A percentile compares a stretch with the other conserved stretches of the same genome.
These are phyloP conservation scores for Pelargonium exstipulatum DNA, from an alignment of 441 rosid genomes.

Conservation along the genomic window DNA sequence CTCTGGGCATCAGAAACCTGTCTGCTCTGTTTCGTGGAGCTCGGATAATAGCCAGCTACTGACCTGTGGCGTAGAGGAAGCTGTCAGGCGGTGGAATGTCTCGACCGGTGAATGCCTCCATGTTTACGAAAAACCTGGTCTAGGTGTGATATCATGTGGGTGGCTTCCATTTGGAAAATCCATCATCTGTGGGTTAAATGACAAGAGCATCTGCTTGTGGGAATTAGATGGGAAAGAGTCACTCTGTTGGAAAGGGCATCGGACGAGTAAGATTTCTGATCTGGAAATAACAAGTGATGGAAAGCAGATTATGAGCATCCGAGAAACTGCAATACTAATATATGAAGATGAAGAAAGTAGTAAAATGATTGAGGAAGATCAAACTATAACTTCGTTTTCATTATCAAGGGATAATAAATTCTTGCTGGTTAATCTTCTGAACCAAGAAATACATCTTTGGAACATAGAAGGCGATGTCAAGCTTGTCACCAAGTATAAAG, in stretches of 20 bases:
- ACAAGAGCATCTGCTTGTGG: conserved; percentile 53
- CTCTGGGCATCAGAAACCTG: conserved; percentile 58
- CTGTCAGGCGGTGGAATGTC: conserved; percentile 51
- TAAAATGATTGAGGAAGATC: conserved; percentile 41
- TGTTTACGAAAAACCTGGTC: conserved; percentile 45
- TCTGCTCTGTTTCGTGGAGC: conserved; percentile 57
- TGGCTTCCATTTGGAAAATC: conserved; percentile 51
- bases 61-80: conserved; percentile 56
- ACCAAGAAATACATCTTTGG: conserved; percentile 68
- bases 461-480: conserved; percentile 35
- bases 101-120: conserved; percentile 52
- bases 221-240: conserved; percentile 51
- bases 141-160: conserved; percentile 50
- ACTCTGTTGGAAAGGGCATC: conserved; percentile 50
- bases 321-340: conserved; percentile 43
- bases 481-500: conserved; percentile 48
- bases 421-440: conserved; percentile 52
- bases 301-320: conserved; percentile 47
- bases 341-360: conserved; percentile 40
- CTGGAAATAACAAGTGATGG: conserved; percentile 57
- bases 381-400: conserved; percentile 56
- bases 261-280: conserved; percentile 46
- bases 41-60: conserved; percentile 49
- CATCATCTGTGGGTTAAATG: conserved; percentile 42
- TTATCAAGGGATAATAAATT: conserved; percentile 49